Percentiles rank a stretch among this genome's conserved stretches.
Conservation (phyloP, 495 filamentous ascomycete genomes). For the Lophiostoma macrostomum region DNA sequence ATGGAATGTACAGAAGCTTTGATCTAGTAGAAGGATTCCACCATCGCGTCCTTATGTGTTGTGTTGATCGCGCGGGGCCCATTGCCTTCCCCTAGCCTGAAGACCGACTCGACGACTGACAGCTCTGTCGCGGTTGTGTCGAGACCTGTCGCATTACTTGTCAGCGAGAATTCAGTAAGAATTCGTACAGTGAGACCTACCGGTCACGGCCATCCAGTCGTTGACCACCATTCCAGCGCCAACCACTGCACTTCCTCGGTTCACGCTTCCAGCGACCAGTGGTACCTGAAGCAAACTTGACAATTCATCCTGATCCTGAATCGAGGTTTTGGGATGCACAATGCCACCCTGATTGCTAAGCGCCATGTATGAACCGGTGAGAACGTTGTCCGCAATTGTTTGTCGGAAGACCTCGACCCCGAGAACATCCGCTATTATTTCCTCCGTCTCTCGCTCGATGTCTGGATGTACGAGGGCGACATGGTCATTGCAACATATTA, state of each 20-base stretch:
- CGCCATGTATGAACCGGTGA: conserved; percentile 93
- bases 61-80: conserved; percentile 70
- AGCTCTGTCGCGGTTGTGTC: conserved; percentile 97
- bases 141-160: conserved; percentile 57
- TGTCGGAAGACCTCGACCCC: conserved; percentile 98
- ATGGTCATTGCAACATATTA: conserved; percentile 95
- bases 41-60: conserved; percentile 91
- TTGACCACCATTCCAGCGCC: conserved; percentile 99
- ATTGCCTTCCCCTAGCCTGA: conserved; percentile 84
- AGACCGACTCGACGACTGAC: conserved; percentile 93
- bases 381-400: conserved; percentile 93
- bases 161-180: conserved; percentile 2
- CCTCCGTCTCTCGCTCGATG: conserved; percentile 73
- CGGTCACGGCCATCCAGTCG: conserved; percentile 96
- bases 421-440: conserved; percentile 82
- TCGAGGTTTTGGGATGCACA: conserved; percentile 93
- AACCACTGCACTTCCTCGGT: conserved; percentile 88
- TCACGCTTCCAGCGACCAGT: conserved; percentile 88
- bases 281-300: conserved; percentile 91
- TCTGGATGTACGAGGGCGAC: conserved; percentile 96
- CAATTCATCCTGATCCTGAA: conserved; percentile 97
- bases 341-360: conserved; percentile 95
- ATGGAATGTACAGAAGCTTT: conserved; percentile 5
- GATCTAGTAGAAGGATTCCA: conserved; percentile 91
- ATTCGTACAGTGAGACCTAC: conserved; percentile 19